Evolutionary conservation across 345 rosid species (phyloP).

Genomic region (Zanthoxylum bungeanum): DNA sequence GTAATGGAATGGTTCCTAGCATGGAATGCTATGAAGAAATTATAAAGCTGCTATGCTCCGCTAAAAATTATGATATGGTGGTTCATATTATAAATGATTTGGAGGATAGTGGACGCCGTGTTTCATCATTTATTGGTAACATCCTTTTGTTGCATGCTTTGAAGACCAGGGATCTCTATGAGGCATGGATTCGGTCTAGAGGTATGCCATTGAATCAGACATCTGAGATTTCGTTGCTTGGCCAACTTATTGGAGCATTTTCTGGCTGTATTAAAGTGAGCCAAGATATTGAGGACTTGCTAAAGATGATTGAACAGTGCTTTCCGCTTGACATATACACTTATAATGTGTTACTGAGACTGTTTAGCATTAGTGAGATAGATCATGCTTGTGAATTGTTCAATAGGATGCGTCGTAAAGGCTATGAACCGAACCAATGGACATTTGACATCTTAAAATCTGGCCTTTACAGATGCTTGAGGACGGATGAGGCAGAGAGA

Average conservation of each 20-base stretch:
- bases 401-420: conserved; percentile 43
- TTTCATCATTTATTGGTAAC: conserved; percentile 77
- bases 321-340: conserved; percentile 57
- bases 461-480: conserved; percentile 35
- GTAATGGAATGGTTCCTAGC: conserved; percentile 42
- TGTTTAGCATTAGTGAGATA: conserved; percentile 31
- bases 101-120: conserved; percentile 39
- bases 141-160: conserved; percentile 55
- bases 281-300: conserved; percentile 38
- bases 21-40: conserved; percentile 55
- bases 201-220: conserved; percentile 29
- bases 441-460: conserved; percentile 41
- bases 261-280: conserved; percentile 36
- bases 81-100: conserved; percentile 49
- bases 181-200: conserved; percentile 54
- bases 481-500: conserved; percentile 34
- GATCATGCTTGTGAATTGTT: conserved; percentile 45
- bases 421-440: conserved; percentile 61
- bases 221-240: conserved; percentile 41
- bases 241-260: conserved; percentile 62
- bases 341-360: conserved; percentile 59
- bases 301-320: conserved; percentile 53
- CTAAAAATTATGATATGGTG: conserved; percentile 35
- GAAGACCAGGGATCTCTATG: conserved; percentile 41
- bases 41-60: conserved; percentile 39